Conservation (phyloP, 805 yeast genomes). For the Monosporozyma aquatica region DNA sequence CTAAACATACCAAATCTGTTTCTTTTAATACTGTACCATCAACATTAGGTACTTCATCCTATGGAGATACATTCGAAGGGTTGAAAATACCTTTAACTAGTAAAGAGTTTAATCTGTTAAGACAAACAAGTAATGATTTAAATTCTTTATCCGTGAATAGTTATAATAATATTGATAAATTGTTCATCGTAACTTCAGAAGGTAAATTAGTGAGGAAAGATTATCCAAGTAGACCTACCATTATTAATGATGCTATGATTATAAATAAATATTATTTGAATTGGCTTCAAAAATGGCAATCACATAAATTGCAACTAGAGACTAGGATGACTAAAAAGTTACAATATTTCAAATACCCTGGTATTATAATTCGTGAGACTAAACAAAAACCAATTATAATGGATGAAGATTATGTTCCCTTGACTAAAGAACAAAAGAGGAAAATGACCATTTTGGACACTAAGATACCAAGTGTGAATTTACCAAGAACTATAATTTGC, state of each 20-base stretch:
- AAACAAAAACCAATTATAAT: not conserved
- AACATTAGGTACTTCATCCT: constrained; percentile 12
- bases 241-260: constrained; percentile 22
- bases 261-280: constrained; percentile 16
- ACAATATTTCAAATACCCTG: constrained; percentile 15
- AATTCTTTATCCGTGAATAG: not conserved
- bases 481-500: constrained; percentile 45
- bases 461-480: constrained; percentile 15
- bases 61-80: constrained; percentile 17
- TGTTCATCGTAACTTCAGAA: constrained; percentile 17
- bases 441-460: constrained; percentile 12
- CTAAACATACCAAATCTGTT: constrained; percentile 8
- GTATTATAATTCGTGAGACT: constrained; percentile 10
- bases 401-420: constrained; percentile 9
- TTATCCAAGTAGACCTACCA: constrained; percentile 26
- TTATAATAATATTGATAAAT: constrained; percentile 4
- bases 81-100: constrained; percentile 11
- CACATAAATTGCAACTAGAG: constrained; percentile 9
- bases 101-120: not conserved
- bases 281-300: constrained; percentile 18
- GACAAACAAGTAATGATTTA: not conserved
- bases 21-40: constrained; percentile 31
- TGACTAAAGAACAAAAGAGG: constrained; percentile 14
- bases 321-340: constrained; percentile 9
- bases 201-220: constrained; percentile 26